phyloP scores from a whole-genome alignment of 2,329 filamentous ascomycete genomes.

The Fusarium coffeatum region DNA sequence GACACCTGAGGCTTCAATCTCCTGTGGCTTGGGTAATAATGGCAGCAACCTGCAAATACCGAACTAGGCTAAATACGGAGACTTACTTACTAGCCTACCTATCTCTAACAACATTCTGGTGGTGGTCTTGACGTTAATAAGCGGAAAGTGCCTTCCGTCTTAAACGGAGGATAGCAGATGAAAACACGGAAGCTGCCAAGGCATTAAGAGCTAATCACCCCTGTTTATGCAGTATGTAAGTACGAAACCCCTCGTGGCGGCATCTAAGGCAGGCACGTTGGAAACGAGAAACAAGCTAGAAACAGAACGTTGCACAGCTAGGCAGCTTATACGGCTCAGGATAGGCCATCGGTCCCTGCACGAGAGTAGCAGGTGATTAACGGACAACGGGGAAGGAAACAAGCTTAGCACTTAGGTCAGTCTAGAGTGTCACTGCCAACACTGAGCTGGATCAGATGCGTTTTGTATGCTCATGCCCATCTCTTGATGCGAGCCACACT shows the following conservation, averaged over 20 bases:
- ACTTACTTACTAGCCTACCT: not conserved
- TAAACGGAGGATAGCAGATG: conserved; percentile 28
- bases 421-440: conserved; percentile 23
- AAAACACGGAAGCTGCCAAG: conserved; percentile 17
- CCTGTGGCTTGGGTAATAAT: conserved; percentile 15
- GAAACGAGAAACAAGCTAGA: conserved; percentile 23
- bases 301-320: not conserved
- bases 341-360: not conserved
- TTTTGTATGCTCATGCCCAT: conserved; percentile 6
- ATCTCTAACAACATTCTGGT: not conserved
- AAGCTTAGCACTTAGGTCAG: not conserved
- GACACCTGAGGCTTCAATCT: conserved; percentile 37
- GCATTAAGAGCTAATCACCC: conserved; percentile 19
- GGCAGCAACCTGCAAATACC: not conserved
- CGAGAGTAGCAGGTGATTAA: not conserved
- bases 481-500: conserved; percentile 26
- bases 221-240: conserved; percentile 13
- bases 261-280: conserved; percentile 32
- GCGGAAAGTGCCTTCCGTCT: conserved; percentile 14
- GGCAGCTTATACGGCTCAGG: not conserved
- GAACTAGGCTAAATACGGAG: not conserved
- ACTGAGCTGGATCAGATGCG: conserved; percentile 15
- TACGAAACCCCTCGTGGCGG: conserved; percentile 12
- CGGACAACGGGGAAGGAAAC: not conserved
- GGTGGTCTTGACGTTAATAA: not conserved